Evolutionary conservation across 345 rosid species (phyloP), one percentile per base, ranked within the genome.

Genomic region (Linum trigynum): DNA sequence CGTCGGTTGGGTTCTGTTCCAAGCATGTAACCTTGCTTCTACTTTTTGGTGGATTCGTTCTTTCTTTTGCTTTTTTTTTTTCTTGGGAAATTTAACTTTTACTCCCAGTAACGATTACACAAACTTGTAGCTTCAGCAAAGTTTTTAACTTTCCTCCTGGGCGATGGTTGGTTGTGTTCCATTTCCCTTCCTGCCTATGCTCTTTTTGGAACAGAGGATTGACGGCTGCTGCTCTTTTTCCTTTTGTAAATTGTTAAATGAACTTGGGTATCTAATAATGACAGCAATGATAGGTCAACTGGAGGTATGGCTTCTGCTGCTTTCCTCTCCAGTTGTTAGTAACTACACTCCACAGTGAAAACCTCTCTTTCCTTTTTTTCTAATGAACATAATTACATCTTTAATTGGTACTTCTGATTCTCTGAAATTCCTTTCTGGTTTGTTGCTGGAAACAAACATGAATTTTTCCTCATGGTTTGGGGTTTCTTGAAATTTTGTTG

Each of bases 111-210:
- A 85, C 84, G 74, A 68, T 69, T 67, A 66, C 67, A 60, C 51
- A 42, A 43, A 59, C 77, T 70, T 39, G 57, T 61, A 15, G 69
- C 45, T 65, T 37, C 59, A 65, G 76, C 82, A 84, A 69, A 73
- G 66, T 72, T 74, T 73, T 71, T 66, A 71, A 74, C 71, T 65
- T 76, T 63, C 60, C 61, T 12, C 57, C 60, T 62, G 40, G 68
- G 59, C 77, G 72, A 79, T 83, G 63, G 76, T 75, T 75, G 66
- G 79, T 76, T 57, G 69, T 65, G 62, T 66, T 73, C 65, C 53
- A 35, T 59, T 40, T 59, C 67, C 39, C 51, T 61, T 66, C n/a
- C 55, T 36, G 3, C 42, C 16, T 15, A 41, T 38, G 5, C 43
- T 45, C 45, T 17, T 17, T 67, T 12, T 35, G 38, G 14, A 50